Evolutionary conservation across 2,329 filamentous ascomycete species (phyloP).

Genomic region (Arthrobotrys musiformis): DNA sequence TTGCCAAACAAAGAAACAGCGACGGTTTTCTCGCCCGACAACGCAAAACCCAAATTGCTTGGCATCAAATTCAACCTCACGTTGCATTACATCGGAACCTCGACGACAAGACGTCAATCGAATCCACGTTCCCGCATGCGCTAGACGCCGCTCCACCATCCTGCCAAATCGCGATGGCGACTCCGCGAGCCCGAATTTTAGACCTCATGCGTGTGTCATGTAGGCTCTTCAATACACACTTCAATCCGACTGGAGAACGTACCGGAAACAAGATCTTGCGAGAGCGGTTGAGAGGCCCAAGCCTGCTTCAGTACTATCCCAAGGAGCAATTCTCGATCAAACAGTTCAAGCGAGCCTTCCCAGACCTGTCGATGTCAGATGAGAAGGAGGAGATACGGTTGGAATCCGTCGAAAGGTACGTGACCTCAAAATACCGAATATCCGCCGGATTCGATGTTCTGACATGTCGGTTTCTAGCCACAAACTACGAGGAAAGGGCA

Average conservation of each 20-base stretch:
- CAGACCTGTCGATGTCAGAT: slow-evolving; percentile 75
- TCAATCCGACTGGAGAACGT: slow-evolving; percentile 83
- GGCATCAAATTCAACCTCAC: slow-evolving; percentile 13
- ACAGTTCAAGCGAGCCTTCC: slow-evolving; percentile 78
- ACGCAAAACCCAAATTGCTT: background rate
- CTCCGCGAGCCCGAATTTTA: slow-evolving; percentile 45
- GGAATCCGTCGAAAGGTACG: slow-evolving; percentile 75
- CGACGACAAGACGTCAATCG: too few species aligned
- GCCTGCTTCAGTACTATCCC: slow-evolving; percentile 88
- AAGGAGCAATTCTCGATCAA: slow-evolving; percentile 76
- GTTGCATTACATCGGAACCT: background rate
- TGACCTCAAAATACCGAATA: slow-evolving; percentile 22
- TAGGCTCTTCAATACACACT: slow-evolving; percentile 88
- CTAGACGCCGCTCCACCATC: background rate
- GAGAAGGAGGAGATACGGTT: slow-evolving; percentile 82
- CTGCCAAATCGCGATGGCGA: slow-evolving; percentile 40
- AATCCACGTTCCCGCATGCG: slow-evolving; percentile 3
- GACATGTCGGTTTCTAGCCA: slow-evolving; percentile 66
- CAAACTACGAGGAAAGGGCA: slow-evolving; percentile 83
- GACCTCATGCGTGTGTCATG: slow-evolving; percentile 70
- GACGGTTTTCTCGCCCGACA: background rate
- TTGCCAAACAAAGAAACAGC: slow-evolving; percentile 1
- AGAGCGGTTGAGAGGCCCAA: slow-evolving; percentile 84
- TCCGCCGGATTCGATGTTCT: slow-evolving; percentile 1
- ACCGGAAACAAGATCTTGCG: slow-evolving; percentile 92